Percentiles rank a stretch among this genome's conserved stretches.
These are phyloP conservation scores for Talaromyces pinophilus DNA, from an alignment of 2,329 filamentous ascomycete genomes.

Conservation along the genomic window DNA sequence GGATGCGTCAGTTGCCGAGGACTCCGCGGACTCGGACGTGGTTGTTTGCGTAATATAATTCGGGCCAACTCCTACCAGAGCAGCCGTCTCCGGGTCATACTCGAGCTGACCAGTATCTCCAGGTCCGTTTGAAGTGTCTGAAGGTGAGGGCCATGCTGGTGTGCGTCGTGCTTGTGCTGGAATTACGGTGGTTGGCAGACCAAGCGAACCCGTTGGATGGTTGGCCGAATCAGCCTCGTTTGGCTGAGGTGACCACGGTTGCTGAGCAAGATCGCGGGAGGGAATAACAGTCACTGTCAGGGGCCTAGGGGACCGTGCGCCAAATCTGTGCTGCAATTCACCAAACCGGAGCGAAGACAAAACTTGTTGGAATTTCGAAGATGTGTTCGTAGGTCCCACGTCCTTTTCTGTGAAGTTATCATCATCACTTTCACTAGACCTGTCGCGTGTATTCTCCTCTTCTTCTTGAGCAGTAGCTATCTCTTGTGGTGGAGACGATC, in stretches of 20 bases:
- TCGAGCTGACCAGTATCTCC: constrained; percentile 34
- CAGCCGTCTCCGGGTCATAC: constrained; percentile 43
- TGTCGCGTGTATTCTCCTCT: constrained; percentile 10
- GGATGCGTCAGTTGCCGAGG: constrained; percentile 6
- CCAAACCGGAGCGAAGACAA: constrained; percentile 14
- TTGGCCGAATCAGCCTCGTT: background rate
- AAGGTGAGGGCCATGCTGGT: constrained; percentile 54
- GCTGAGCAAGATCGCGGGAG: constrained; percentile 55
- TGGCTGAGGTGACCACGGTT: constrained; percentile 56
- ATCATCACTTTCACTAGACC: constrained; percentile 10
- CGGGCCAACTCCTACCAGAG: constrained; percentile 36
- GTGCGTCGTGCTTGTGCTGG: constrained; percentile 58
- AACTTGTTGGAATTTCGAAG: constrained; percentile 12
- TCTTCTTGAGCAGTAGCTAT: constrained; percentile 57
- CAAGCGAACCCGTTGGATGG: constrained; percentile 11
- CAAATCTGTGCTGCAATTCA: constrained; percentile 25
- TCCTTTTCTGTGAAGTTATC: constrained; percentile 16
- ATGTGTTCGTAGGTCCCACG: background rate
- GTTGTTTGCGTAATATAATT: constrained; percentile 22
- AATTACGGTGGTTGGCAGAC: constrained; percentile 58
- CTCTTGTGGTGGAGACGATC: constrained; percentile 60
- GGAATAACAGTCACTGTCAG: constrained; percentile 63
- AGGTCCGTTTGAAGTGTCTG: constrained; percentile 27
- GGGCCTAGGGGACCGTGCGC: constrained; percentile 36
- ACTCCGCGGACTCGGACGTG: constrained; percentile 1